Base-by-base conservation (phyloP, 2,329 filamentous ascomycete genomes). In the Sclerotinia subarctica region DNA sequence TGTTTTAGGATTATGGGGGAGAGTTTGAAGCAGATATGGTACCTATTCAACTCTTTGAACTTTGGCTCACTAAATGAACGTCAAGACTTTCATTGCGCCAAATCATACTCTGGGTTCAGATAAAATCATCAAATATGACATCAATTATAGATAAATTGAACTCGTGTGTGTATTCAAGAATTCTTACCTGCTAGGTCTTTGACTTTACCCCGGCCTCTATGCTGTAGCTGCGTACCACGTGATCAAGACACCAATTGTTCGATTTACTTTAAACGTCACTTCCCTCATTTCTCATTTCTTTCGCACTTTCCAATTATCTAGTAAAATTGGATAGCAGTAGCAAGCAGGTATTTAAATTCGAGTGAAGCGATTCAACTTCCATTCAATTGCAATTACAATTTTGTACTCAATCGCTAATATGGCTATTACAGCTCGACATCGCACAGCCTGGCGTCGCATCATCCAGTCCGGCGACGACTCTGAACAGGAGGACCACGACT, bases 351-450 rank as follows among this genome's bases (percentile, higher is more conserved):
- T 35, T 29, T 51, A 51, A 8, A 38, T 35, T 24, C 32, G 7
- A 24, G 29, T 62, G 46, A 51, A 38, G 29, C 13, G 10, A 38
- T 13, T 62, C 46, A 19, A 62, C 7, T 38, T 38, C 13, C 29
- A 6, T 7, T 51, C n/a, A 17, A 24, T 38, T 51, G 2, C 11
- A 21, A 24, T 62, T 21, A 2, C 35, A 19, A 51, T 38, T 49
- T 29, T 19, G 15, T 35, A 32, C 46, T 62, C 58, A 51, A 62
- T 62, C 51, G 59, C n/a, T 51, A 51, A 51, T 38, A 35, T 62
- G 59, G 2, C n/a, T 38, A 26, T n/a, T 24, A 38, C 15, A 38
- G 53, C 32, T 13, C 3, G 5, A 1, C 19, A 32, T 26, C 46
- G 46, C 59, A 35, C 11, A 62, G 21, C 21, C 46, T 44, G 8